Evolutionary conservation across 2,329 filamentous ascomycete genomes (phyloP).

Genomic region (Nakataea oryzae): DNA sequence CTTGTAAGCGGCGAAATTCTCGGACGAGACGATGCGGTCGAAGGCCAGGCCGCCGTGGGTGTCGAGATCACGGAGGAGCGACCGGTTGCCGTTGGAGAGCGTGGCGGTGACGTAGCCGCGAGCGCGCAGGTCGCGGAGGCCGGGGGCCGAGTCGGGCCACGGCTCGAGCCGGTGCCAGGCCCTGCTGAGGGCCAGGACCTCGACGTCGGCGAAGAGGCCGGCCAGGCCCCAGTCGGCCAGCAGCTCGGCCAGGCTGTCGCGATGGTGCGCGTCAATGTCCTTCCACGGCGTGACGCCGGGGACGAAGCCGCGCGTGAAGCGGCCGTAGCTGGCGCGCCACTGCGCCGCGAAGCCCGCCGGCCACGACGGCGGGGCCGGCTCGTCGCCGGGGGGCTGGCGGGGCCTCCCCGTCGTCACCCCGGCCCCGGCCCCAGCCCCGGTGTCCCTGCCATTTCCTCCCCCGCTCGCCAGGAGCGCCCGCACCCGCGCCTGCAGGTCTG

Average conservation of each 20-base stretch:
- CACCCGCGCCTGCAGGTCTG: slow-evolving; percentile 34
- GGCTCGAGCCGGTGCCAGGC: slow-evolving; percentile 65
- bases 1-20: slow-evolving; percentile 68
- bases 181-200: slow-evolving; percentile 49
- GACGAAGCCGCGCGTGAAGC: slow-evolving; percentile 47
- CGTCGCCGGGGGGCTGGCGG: neutral
- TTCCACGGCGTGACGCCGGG: slow-evolving; percentile 43
- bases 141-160: slow-evolving; percentile 53
- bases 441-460: too few relatives aligned
- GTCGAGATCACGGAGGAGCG: slow-evolving; percentile 56
- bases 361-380: slow-evolving; percentile 23
- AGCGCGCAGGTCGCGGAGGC: slow-evolving; percentile 41
- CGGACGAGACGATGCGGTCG: slow-evolving; percentile 55
- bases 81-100: slow-evolving; percentile 64
- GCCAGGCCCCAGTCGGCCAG: slow-evolving; percentile 44
- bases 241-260: slow-evolving; percentile 48
- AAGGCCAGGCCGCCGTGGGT: slow-evolving; percentile 46
- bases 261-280: slow-evolving; percentile 63
- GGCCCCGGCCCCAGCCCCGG: neutral
- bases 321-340: slow-evolving; percentile 56
- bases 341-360: slow-evolving; percentile 55
- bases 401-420: neutral
- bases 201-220: slow-evolving; percentile 49
- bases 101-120: slow-evolving; percentile 48
- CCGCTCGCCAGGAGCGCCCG: slow-evolving; percentile 24